phyloP scores from a whole-genome alignment of 768 basidiomycete species.

The Gelatoporia subvermispora region DNA sequence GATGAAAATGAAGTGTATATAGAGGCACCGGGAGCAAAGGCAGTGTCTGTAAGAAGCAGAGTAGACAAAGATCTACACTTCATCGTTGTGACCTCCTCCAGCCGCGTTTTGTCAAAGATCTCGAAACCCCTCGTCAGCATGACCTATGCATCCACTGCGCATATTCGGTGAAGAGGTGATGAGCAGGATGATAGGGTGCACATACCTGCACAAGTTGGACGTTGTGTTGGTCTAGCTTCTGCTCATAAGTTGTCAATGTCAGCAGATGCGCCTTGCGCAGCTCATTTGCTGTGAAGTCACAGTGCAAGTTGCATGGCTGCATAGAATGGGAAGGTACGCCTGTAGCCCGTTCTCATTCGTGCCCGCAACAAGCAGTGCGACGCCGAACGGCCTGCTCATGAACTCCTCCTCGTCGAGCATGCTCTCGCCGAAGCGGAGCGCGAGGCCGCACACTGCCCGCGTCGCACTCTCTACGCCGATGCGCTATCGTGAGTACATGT shows the following conservation, averaged over 20 bases:
- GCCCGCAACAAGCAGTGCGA: conserved; percentile 95
- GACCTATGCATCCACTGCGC: conserved; percentile 49
- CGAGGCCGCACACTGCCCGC: conserved; percentile 97
- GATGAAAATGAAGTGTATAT: too few species aligned
- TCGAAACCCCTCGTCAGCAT: conserved; percentile 80
- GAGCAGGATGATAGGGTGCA: conserved; percentile 4
- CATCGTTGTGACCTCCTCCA: conserved; percentile 83
- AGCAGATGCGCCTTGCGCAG: conserved; percentile 82
- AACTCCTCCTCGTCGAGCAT: conserved; percentile 98
- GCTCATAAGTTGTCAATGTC: conserved; percentile 95
- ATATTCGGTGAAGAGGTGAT: background rate
- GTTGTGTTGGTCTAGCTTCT: conserved; percentile 98
- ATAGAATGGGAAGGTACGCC: conserved; percentile 15
- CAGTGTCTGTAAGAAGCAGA: too few species aligned
- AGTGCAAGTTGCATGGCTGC: background rate
- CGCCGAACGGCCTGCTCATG: conserved; percentile 99
- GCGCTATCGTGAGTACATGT: conserved; percentile 90
- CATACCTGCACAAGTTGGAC: conserved; percentile 92
- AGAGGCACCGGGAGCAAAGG: too few species aligned
- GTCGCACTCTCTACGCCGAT: conserved; percentile 98
- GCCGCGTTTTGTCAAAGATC: conserved; percentile 74
- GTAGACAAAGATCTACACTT: conserved; percentile 11
- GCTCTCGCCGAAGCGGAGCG: conserved; percentile 95
- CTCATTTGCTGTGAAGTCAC: conserved; percentile 73
- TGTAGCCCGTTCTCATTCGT: conserved; percentile 95